These are phyloP conservation scores for Collybia sordida DNA, from an alignment of 768 basidiomycete species.

Conservation along the genomic window DNA sequence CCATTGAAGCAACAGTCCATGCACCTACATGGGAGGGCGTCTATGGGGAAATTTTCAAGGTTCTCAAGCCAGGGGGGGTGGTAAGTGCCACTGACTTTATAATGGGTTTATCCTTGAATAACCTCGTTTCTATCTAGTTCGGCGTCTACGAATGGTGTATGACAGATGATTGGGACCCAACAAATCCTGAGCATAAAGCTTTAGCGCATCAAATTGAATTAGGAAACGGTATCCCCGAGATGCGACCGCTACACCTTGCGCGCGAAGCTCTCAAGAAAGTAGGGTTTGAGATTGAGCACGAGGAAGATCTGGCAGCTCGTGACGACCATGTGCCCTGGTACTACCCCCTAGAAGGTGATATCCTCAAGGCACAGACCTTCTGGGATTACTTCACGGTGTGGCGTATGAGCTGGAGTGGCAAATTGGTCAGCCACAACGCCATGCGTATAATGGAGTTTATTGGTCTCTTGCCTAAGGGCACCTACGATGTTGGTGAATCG, in stretches of 20 bases:
- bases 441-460: conserved; percentile 76
- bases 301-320: conserved; percentile 93
- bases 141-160: conserved; percentile 99
- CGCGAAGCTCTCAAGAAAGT: conserved; percentile 78
- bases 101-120: not conserved
- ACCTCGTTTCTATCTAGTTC: conserved; percentile 58
- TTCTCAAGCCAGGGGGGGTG: conserved; percentile 93
- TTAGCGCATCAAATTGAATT: conserved; percentile 91
- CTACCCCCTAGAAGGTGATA: conserved; percentile 94
- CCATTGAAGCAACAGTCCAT: conserved; percentile 97
- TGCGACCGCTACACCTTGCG: conserved; percentile 75
- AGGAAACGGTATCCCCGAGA: conserved; percentile 97
- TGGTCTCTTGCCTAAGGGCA: conserved; percentile 88
- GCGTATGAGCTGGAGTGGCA: conserved; percentile 89
- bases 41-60: conserved; percentile 89
- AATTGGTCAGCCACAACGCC: conserved; percentile 78
- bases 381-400: conserved; percentile 91
- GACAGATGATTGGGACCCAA: conserved; percentile 92
- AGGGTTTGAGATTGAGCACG: conserved; percentile 85
- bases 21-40: conserved; percentile 96
- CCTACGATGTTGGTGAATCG: conserved; percentile 85
- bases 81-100: conserved; percentile 46
- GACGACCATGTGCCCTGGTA: conserved; percentile 85
- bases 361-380: conserved; percentile 86
- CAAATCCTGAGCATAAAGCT: conserved; percentile 82